Conservation (phyloP, 352 stramenopile species). For the Blastocystis sp. region DNA sequence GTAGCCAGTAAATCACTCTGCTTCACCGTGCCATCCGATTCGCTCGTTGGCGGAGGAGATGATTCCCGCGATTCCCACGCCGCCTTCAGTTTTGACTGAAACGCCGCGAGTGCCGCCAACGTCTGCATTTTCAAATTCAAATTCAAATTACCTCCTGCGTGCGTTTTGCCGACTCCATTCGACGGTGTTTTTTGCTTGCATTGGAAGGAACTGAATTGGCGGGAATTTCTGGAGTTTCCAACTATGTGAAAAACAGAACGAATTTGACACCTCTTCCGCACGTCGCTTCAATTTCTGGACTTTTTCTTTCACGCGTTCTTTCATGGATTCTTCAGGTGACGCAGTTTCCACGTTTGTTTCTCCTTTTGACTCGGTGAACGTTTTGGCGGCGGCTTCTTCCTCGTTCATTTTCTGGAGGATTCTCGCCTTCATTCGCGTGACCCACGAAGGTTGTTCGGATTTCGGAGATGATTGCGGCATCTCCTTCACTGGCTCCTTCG, state of each 20-base stretch:
- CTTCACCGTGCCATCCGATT: neutral
- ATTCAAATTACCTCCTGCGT: slow-evolving; percentile 19
- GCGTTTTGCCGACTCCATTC: neutral
- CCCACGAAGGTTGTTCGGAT: slow-evolving; percentile 57
- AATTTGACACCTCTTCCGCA: neutral
- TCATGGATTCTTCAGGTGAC: slow-evolving; percentile 60
- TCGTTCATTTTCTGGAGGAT: neutral
- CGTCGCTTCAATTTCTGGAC: slow-evolving; percentile 20
- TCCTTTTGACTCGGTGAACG: slow-evolving; percentile 66
- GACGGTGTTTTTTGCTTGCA: neutral
- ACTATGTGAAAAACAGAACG: neutral
- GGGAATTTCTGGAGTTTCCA: neutral
- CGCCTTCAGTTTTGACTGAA: neutral
- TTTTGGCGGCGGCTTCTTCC: slow-evolving; percentile 69
- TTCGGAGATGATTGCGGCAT: slow-evolving; percentile 38
- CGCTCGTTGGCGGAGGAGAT: neutral
- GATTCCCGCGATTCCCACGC: neutral
- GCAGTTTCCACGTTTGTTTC: slow-evolving; percentile 57
- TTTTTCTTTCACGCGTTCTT: slow-evolving; percentile 38
- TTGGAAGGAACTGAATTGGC: neutral
- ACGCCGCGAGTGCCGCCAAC: neutral
- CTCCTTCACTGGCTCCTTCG: neutral
- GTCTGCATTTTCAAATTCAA: slow-evolving; percentile 4
- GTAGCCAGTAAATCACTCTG: slow-evolving; percentile 25
- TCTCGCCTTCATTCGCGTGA: slow-evolving; percentile 53